Base-by-base conservation (phyloP, 2,329 filamentous ascomycete species). In the Fulvia fulva region DNA sequence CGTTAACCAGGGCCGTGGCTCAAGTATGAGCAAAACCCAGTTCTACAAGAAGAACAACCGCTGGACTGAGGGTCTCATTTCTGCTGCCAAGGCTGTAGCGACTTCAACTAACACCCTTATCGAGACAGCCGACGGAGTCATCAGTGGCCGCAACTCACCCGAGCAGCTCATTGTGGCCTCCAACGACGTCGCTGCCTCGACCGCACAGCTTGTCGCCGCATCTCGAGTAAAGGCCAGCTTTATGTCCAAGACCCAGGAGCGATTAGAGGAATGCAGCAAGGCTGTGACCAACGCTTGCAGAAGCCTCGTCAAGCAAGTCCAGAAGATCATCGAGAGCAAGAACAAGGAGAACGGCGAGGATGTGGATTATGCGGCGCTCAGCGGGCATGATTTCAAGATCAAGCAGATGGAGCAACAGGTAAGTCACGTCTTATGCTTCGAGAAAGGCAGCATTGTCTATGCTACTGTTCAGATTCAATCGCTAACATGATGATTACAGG, bases 41-140 rank as follows among this genome's bases (percentile, higher is more conserved):
- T 99, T 99, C 76, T 99, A 99, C 86, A 97, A 97, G 83, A 97
- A 97, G 81, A 97, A 99, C 83, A 99, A 97, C 78, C 86, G 94
- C 53, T 99, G 94, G 94, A 99, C 94, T 0, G 94, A 99, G 72
- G 94, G 94, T 50, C 85, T 99, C 60, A 97, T 99, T 72, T 96
- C 91, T 37, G 94, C 94, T 0, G 93, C 94, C 64, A 99, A 99
- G 78, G 94, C 94, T 0, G 94, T 99, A 19, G 94, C 94, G 2
- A 83, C 84, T 1, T 95, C 91, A 16, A 99, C 94, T 11, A 97
- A 97, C 77, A 94, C 88, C 44, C 84, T 99, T 66, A 99, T 99
- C 70, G 94, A 99, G 81, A 99, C 94, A 6, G 94, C 94, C 0
- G 94, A 99, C 71, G 94, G 93, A 21, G 94, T 99, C 41, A 87